Conservation (phyloP, 2,329 filamentous ascomycete genomes). For the Penicillium sp. region DNA sequence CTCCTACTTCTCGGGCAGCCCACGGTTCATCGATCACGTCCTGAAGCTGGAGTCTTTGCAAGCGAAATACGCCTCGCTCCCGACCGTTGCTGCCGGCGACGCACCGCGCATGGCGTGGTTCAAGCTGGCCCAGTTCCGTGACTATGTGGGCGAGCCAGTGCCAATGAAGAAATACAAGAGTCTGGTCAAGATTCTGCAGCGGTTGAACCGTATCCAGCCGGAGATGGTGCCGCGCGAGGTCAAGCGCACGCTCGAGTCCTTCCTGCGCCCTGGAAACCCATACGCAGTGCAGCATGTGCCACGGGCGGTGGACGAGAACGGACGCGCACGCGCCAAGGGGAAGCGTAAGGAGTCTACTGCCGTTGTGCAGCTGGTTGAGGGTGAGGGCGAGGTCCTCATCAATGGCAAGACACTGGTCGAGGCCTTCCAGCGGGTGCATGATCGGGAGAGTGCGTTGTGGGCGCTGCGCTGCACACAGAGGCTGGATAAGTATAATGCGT, state of each 20-base stretch:
- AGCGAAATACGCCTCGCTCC: conserved; percentile 72
- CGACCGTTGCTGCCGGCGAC: conserved; percentile 65
- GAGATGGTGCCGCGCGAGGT: conserved; percentile 73
- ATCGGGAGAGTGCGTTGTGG: conserved; percentile 93
- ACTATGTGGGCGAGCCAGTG: conserved; percentile 69
- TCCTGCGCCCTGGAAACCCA: conserved; percentile 74
- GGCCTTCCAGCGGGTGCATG: conserved; percentile 83
- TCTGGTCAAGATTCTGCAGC: conserved; percentile 73
- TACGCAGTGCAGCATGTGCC: conserved; percentile 65
- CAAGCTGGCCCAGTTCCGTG: conserved; percentile 73
- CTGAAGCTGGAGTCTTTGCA: conserved; percentile 72
- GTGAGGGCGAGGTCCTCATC: conserved; percentile 83
- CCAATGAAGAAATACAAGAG: conserved; percentile 76
- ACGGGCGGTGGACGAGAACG: conserved; percentile 70
- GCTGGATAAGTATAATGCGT: conserved; percentile 96
- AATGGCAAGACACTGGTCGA: conserved; percentile 86
- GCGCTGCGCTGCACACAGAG: conserved; percentile 78
- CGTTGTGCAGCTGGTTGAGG: conserved; percentile 85
- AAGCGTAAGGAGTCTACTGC: conserved; percentile 86
- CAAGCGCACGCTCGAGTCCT: conserved; percentile 63
- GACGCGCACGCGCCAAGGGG: conserved; percentile 77
- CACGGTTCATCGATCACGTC: conserved; percentile 82
- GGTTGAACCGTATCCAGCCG: conserved; percentile 83
- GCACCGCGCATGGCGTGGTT: conserved; percentile 79
- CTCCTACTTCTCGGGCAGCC: conserved; percentile 91